Evolutionary conservation across 2,329 filamentous ascomycete species (phyloP).

Genomic region (Aspergillus fumigatiaffinis): DNA sequence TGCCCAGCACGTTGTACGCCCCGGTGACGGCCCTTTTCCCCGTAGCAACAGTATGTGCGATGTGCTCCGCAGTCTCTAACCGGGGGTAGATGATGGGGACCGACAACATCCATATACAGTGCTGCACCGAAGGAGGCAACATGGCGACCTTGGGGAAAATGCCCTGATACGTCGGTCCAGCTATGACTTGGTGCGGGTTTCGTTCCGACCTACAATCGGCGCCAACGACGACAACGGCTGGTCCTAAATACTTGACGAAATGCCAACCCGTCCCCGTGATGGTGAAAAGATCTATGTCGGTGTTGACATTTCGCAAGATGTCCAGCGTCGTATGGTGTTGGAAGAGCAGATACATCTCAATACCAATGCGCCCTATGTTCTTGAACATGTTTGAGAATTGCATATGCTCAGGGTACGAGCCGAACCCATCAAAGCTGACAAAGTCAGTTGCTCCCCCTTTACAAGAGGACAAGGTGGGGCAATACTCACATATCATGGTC

Average conservation of each 20-base stretch:
- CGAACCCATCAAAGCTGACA: constrained; percentile 86
- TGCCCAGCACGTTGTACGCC: constrained; percentile 92
- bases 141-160: constrained; percentile 93
- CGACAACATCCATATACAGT: constrained; percentile 93
- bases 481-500: constrained; percentile 91
- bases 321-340: constrained; percentile 97
- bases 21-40: constrained; percentile 97
- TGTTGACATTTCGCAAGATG: constrained; percentile 81
- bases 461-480: not conserved
- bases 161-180: constrained; percentile 93
- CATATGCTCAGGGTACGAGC: constrained; percentile 97
- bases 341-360: constrained; percentile 97
- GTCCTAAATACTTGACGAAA: constrained; percentile 94
- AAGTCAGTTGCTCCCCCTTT: constrained; percentile 5
- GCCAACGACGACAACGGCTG: constrained; percentile 82
- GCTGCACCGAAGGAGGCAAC: constrained; percentile 86
- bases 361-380: constrained; percentile 91
- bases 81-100: constrained; percentile 89
- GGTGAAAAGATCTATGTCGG: constrained; percentile 89
- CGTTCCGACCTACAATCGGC: constrained; percentile 90
- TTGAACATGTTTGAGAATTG: constrained; percentile 97
- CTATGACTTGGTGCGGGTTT: constrained; percentile 86
- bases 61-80: constrained; percentile 83
- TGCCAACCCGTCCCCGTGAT: constrained; percentile 98
- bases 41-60: constrained; percentile 86